These are phyloP conservation scores for Paramecium biaurelia DNA, from an alignment of 73 alveolate genomes.

Conservation along the genomic window DNA sequence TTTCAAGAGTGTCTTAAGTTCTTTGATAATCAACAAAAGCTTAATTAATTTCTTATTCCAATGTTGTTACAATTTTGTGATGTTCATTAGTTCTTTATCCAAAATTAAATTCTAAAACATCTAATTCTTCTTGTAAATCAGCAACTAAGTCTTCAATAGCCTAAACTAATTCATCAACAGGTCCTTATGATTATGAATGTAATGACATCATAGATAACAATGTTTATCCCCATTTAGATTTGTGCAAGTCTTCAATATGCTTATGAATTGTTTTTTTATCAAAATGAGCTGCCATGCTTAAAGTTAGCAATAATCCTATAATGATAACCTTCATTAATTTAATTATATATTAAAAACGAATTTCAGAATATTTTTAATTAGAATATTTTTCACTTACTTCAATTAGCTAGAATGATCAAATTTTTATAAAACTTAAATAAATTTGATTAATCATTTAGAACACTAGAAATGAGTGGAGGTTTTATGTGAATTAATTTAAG, in stretches of 20 bases:
- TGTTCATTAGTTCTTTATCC: slow-evolving; percentile 8
- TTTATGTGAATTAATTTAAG: too few species aligned
- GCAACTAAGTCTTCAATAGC: slow-evolving; percentile 3
- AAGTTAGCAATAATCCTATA: not conserved
- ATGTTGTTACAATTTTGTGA: not conserved
- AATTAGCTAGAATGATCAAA: not conserved
- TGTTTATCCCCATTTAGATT: slow-evolving; percentile 31
- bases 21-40: slow-evolving; percentile 1
- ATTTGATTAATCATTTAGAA: not conserved
- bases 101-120: not conserved
- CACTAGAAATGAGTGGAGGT: too few species aligned
- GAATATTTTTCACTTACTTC: not conserved
- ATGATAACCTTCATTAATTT: not conserved
- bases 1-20: slow-evolving; percentile 30
- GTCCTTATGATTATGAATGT: slow-evolving; percentile 31
- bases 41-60: not conserved
- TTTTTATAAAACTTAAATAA: not conserved
- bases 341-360: slow-evolving; percentile 3
- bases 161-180: not conserved
- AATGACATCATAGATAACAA: slow-evolving; percentile 38
- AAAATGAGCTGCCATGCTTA: not conserved
- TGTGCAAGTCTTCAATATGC: not conserved
- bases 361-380: not conserved
- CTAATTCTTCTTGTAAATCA: slow-evolving; percentile 29
- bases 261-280: slow-evolving; percentile 6